Evolutionary conservation across 75 land plant genomes (phyloP).

Genomic region (Selaginella moellendorffii): DNA sequence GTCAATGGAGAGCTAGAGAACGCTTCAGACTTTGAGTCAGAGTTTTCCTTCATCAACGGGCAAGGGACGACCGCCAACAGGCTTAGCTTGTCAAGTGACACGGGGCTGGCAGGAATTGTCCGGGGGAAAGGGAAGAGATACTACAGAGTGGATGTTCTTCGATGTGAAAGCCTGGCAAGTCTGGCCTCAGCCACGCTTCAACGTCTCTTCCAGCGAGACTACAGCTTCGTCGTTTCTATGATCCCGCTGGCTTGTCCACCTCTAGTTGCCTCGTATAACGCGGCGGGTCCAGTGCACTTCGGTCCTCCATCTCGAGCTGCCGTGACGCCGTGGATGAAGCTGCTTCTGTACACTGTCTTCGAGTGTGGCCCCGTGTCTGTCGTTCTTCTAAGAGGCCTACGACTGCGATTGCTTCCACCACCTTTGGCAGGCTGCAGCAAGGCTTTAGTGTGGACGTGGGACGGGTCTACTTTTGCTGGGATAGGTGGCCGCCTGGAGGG

Average conservation of each 20-base stretch:
- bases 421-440: slow-evolving; percentile 76
- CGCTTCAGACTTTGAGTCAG: no score
- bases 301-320: slow-evolving; percentile 88
- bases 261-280: slow-evolving; percentile 62
- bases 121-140: no score
- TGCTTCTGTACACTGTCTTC: slow-evolving; percentile 48
- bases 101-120: no score
- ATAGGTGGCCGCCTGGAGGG: slow-evolving; percentile 94
- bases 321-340: slow-evolving; percentile 97
- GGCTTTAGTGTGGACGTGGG: slow-evolving; percentile 97
- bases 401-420: slow-evolving; percentile 77
- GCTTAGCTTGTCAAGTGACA: no score
- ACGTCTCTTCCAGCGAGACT: slow-evolving; percentile 75
- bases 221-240: slow-evolving; percentile 86
- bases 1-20: no score
- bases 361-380: slow-evolving; percentile 73
- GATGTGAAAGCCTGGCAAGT: slow-evolving; percentile 89
- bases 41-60: no score
- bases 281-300: slow-evolving; percentile 83
- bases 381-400: slow-evolving; percentile 81
- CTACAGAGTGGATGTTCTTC: slow-evolving; percentile 83
- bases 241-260: slow-evolving; percentile 68
- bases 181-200: slow-evolving; percentile 80
- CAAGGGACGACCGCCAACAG: no score
- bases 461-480: slow-evolving; percentile 66